Percentiles rank a stretch among this genome's conserved stretches.
Conservation (phyloP, 208 protist species). For the Crithidia thermophila region DNA sequence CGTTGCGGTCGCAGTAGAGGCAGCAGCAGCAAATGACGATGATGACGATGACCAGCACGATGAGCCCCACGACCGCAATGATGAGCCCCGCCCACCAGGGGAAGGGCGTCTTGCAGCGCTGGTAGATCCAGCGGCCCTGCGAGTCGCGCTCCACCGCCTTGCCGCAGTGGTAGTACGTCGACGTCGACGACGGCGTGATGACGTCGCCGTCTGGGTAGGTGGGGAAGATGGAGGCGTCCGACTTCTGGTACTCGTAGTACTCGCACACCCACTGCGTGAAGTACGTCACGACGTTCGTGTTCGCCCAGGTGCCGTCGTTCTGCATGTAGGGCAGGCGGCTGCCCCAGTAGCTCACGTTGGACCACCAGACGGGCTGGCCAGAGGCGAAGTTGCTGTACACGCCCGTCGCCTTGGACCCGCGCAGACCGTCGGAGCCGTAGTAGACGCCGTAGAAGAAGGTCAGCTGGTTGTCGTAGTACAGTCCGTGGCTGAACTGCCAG, state of each 20-base stretch:
- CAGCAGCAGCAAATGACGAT: constrained; percentile 51
- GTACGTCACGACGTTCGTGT: constrained; percentile 40
- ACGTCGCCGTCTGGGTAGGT: constrained; percentile 56
- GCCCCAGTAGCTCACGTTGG: constrained; percentile 53
- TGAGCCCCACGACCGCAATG: constrained; percentile 40
- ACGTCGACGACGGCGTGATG: constrained; percentile 23
- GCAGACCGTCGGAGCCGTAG: constrained; percentile 22
- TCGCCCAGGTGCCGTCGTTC: constrained; percentile 40
- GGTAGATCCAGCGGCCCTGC: constrained; percentile 42
- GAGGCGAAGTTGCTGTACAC: constrained; percentile 42
- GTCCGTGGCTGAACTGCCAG: constrained; percentile 62
- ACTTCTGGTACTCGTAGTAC: constrained; percentile 56
- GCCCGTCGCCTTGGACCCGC: constrained; percentile 10
- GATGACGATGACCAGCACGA: constrained; percentile 40
- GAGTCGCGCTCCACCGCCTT: constrained; percentile 34
- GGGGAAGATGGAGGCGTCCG: constrained; percentile 48
- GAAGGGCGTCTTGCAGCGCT: constrained; percentile 43
- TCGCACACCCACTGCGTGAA: constrained; percentile 68
- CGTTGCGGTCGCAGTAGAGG: constrained; percentile 33
- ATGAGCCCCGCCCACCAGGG: constrained; percentile 61
- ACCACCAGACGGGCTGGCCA: constrained; percentile 37
- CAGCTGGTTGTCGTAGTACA: constrained; percentile 45
- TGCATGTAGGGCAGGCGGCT: constrained; percentile 47
- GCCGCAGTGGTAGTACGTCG: constrained; percentile 39
- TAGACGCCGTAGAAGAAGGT: constrained; percentile 64